phyloP scores from a whole-genome alignment of 192 early-diverging fungal genomes.

The Thamnidium elegans region DNA sequence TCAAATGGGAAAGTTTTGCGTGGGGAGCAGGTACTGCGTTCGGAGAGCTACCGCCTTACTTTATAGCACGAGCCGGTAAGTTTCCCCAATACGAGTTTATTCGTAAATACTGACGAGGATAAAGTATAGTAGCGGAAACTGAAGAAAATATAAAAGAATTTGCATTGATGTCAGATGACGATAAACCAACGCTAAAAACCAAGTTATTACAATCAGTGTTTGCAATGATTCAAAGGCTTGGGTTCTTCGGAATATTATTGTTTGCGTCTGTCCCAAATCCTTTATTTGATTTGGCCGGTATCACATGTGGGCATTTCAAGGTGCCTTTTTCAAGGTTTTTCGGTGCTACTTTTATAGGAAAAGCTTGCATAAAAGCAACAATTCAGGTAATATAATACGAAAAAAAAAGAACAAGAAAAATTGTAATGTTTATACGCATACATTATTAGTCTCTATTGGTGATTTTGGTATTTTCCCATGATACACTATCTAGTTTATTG shows the following conservation, averaged over 20 bases:
- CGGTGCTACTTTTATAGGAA: slow-evolving; percentile 92
- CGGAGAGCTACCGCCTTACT: slow-evolving; percentile 94
- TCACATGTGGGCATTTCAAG: slow-evolving; percentile 89
- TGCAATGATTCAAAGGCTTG: slow-evolving; percentile 68
- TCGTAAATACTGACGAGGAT: no score
- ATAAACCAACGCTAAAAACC: slow-evolving; percentile 64
- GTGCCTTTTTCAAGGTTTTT: slow-evolving; percentile 91
- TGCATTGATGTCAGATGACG: slow-evolving; percentile 39
- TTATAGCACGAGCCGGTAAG: slow-evolving; percentile 83
- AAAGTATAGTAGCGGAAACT: neutral
- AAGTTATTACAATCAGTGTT: slow-evolving; percentile 64
- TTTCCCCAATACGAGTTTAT: no score
- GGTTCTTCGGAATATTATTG: slow-evolving; percentile 88
- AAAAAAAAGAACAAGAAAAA: neutral
- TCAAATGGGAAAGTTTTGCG: slow-evolving; percentile 49
- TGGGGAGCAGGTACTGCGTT: slow-evolving; percentile 65
- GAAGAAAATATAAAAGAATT: neutral
- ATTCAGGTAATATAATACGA: slow-evolving; percentile 59
- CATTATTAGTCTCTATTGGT: slow-evolving; percentile 65
- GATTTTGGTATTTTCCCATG: slow-evolving; percentile 80
- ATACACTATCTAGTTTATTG: slow-evolving; percentile 63
- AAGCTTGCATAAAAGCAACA: slow-evolving; percentile 83
- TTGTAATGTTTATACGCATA: neutral
- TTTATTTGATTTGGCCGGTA: slow-evolving; percentile 94
- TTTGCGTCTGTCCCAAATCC: slow-evolving; percentile 98